These are phyloP conservation scores for Penicillium silybi DNA, from an alignment of 495 filamentous ascomycete genomes.

Conservation along the genomic window DNA sequence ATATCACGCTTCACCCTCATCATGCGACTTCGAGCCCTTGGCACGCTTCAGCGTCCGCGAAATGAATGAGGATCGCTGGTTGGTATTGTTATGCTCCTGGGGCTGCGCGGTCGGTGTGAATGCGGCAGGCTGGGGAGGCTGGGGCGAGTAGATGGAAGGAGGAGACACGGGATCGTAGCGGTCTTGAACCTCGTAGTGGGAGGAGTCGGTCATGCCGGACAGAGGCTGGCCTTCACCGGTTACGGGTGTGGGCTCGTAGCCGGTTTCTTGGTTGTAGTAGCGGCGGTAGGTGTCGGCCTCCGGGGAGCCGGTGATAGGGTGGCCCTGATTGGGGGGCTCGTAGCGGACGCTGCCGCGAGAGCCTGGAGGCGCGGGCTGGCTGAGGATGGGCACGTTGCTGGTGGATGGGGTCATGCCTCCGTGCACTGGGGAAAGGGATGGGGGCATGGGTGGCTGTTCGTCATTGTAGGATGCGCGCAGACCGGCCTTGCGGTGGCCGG, in stretches of 20 bases:
- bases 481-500: constrained; percentile 39
- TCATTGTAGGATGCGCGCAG: constrained; percentile 14
- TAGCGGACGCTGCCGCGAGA: constrained; percentile 24
- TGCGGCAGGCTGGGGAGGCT: neutral
- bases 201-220: constrained; percentile 4
- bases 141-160: constrained; percentile 17
- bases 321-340: constrained; percentile 11
- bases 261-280: constrained; percentile 9
- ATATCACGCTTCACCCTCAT: constrained; percentile 9
- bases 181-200: constrained; percentile 13
- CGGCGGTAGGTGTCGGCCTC: constrained; percentile 13
- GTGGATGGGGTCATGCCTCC: constrained; percentile 23
- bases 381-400: constrained; percentile 24
- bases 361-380: constrained; percentile 18
- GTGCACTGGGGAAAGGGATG: constrained; percentile 17
- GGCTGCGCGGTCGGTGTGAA: neutral
- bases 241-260: constrained; percentile 14
- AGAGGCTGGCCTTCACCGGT: constrained; percentile 4
- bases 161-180: constrained; percentile 25
- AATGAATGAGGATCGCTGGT: constrained; percentile 7
- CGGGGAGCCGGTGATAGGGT: constrained; percentile 12
- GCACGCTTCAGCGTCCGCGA: constrained; percentile 5
- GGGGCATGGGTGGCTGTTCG: constrained; percentile 3
- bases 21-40: constrained; percentile 15
- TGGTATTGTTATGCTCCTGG: neutral